A percentile compares a stretch with the other conserved stretches of the same genome.
These are phyloP conservation scores for Alloteropsis semialata DNA, from an alignment of 176 grass and related monocot genomes.

Conservation along the genomic window DNA sequence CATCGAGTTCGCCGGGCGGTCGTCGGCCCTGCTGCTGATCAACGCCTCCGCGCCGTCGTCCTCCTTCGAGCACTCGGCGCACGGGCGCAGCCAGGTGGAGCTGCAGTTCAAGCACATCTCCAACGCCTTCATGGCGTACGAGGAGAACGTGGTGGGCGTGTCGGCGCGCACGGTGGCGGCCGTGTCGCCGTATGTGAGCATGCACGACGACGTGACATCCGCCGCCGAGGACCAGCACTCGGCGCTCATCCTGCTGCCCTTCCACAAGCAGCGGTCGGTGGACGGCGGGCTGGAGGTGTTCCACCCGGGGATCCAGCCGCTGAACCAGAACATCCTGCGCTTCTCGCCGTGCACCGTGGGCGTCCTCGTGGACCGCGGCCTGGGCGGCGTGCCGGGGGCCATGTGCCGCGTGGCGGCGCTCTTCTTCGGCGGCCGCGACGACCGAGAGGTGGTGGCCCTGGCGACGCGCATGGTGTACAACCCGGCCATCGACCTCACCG, in stretches of 20 bases:
- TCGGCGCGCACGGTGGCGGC: slow-evolving; percentile 40
- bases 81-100: slow-evolving; percentile 40
- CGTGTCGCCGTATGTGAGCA: slow-evolving; percentile 54
- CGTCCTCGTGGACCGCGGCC: slow-evolving; percentile 65
- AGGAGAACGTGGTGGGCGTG: slow-evolving; percentile 43
- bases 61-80: background rate
- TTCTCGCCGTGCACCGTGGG: slow-evolving; percentile 64
- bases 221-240: slow-evolving; percentile 59
- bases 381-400: slow-evolving; percentile 16
- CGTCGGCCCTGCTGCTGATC: slow-evolving; percentile 55
- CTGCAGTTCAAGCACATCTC: slow-evolving; percentile 55
- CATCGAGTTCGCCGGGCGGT: slow-evolving; percentile 67
- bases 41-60: slow-evolving; percentile 24
- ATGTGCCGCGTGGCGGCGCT: slow-evolving; percentile 43
- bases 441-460: slow-evolving; percentile 64
- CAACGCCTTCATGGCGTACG: slow-evolving; percentile 58
- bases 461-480: slow-evolving; percentile 54
- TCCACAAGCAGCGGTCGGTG: slow-evolving; percentile 76
- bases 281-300: slow-evolving; percentile 57
- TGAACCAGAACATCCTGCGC: slow-evolving; percentile 47
- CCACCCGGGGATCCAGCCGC: slow-evolving; percentile 41
- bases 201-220: slow-evolving; percentile 70
- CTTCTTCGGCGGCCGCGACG: slow-evolving; percentile 67
- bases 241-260: slow-evolving; percentile 66
- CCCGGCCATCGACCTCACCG: slow-evolving; percentile 38